Percentiles rank a stretch among this genome's conserved stretches.
phyloP scores from a whole-genome alignment of 306 rosid species.

The Senna siamea region DNA sequence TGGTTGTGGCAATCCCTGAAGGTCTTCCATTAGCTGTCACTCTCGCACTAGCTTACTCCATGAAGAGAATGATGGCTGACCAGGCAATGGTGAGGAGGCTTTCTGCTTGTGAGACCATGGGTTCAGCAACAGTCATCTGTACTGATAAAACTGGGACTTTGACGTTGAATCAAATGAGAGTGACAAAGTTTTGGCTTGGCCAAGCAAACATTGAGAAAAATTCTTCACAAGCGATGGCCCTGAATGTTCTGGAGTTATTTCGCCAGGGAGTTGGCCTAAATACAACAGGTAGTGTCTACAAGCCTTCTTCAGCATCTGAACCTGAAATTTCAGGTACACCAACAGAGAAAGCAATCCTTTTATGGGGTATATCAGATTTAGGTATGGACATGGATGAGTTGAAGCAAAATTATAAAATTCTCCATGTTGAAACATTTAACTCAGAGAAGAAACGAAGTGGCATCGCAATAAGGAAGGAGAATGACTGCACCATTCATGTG shows the following conservation, averaged over 20 bases:
- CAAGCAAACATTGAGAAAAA: neutral
- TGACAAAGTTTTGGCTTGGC: conserved; percentile 4
- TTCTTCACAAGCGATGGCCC: neutral
- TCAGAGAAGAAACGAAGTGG: conserved; percentile 22
- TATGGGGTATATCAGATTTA: neutral
- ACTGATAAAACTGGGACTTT: conserved; percentile 18
- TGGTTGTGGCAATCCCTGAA: conserved; percentile 26
- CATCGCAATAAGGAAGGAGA: neutral
- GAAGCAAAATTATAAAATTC: neutral
- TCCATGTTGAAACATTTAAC: conserved; percentile 23
- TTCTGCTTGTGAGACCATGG: conserved; percentile 27
- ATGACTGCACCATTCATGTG: neutral
- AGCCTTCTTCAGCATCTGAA: neutral
- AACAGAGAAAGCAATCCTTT: conserved; percentile 5
- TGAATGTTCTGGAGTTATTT: neutral
- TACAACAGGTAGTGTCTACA: neutral
- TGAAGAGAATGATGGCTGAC: conserved; percentile 21
- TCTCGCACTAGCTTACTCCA: conserved; percentile 1
- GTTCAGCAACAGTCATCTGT: conserved; percentile 3
- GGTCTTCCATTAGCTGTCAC: conserved; percentile 14
- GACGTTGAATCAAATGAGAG: conserved; percentile 9
- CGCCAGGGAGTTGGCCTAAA: neutral
- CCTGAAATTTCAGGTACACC: conserved; percentile 12
- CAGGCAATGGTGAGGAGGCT: conserved; percentile 19
- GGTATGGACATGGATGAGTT: conserved; percentile 15